A percentile compares a stretch with the other conserved stretches of the same genome.
Evolutionary conservation across 129 eudicot genomes (phyloP).

Genomic region (Escallonia rubra): DNA sequence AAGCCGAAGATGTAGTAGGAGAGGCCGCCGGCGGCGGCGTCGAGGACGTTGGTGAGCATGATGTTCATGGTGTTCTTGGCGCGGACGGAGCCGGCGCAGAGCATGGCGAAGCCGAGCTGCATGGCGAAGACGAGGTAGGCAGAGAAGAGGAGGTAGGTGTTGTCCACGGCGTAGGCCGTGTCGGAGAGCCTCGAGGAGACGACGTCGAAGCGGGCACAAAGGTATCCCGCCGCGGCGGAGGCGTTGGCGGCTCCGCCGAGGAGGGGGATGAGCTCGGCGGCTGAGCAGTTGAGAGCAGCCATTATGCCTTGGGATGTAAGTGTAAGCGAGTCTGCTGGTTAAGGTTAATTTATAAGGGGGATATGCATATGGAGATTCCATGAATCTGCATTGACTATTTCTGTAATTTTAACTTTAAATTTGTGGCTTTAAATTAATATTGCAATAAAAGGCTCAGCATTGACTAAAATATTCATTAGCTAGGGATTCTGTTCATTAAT

Average conservation of each 20-base stretch:
- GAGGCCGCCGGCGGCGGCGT: constrained; percentile 71
- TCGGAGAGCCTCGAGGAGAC: constrained; percentile 27
- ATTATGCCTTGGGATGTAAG: constrained; percentile 1
- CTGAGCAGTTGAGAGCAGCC: constrained; percentile 45
- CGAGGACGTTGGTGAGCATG: constrained; percentile 73
- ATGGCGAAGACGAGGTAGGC: constrained; percentile 70
- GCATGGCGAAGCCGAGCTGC: constrained; percentile 84
- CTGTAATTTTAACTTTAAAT: too few relatives aligned
- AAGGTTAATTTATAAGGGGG: too few relatives aligned
- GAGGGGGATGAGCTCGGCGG: constrained; percentile 64
- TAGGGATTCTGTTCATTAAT: too few relatives aligned
- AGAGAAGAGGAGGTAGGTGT: constrained; percentile 64
- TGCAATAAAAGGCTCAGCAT: too few relatives aligned
- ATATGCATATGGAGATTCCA: too few relatives aligned
- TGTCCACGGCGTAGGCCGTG: constrained; percentile 57
- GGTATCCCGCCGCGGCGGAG: constrained; percentile 54
- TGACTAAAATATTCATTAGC: too few relatives aligned
- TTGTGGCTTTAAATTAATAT: too few relatives aligned
- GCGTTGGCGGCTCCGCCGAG: constrained; percentile 50
- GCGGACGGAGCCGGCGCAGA: constrained; percentile 70
- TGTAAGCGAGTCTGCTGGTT: neutral
- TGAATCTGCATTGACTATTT: too few relatives aligned
- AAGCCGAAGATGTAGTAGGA: constrained; percentile 66
- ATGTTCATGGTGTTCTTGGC: constrained; percentile 83
- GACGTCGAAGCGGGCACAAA: constrained; percentile 51